Evolutionary conservation across 2,329 filamentous ascomycete species (phyloP), one percentile per base, ranked within the genome.

Genomic region (Xenosphaeropsis pyriputrescens): DNA sequence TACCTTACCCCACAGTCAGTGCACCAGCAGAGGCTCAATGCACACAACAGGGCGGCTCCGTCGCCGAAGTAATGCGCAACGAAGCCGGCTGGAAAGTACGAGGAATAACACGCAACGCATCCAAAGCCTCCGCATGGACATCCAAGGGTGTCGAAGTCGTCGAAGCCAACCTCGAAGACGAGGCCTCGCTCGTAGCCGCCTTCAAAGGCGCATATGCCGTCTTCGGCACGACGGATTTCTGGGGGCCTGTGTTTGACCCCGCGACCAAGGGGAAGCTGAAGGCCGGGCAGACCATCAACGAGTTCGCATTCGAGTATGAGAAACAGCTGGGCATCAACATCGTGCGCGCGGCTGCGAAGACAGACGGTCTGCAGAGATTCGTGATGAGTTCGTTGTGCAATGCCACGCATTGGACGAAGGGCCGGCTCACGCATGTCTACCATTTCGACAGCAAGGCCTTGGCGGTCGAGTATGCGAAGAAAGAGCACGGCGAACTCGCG

Each of bases 201-300:
- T 68, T 70, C 39, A 29, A 44, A 2, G 63, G 61, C 6, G 67
- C 67, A 14, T 61, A 64, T 41, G 48, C 62, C 40, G 69, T 75
- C 41, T 75, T 73, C 52, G 59, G 60, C 42, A 64, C 70, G 36
- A 75, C 70, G 0, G 62, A 74, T 43, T 74, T 68, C 52, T 74
- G 64, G 66, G 35, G 36, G 7, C 15, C 40, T 1, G 51, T 50
- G 37, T 44, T 42, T 35, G 39, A 47, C 16, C 48, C 47, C 12
- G 22, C 40, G 16, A 50, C 40, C 6, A 33, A 34, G 7, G 41
- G 36, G 11, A 34, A 45, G 3, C 39, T 48, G 18, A 41, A 38
- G 32, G 26, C 37, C 18, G 43, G 45, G 8, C 46, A 51, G 30
- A 38, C 35, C 13, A 34, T 47, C 15, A 46, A 46, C 12, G 39